A percentile compares a stretch with the other conserved stretches of the same genome.
phyloP scores from a whole-genome alignment of 345 rosid species.

The Pugionium dolabratum region DNA sequence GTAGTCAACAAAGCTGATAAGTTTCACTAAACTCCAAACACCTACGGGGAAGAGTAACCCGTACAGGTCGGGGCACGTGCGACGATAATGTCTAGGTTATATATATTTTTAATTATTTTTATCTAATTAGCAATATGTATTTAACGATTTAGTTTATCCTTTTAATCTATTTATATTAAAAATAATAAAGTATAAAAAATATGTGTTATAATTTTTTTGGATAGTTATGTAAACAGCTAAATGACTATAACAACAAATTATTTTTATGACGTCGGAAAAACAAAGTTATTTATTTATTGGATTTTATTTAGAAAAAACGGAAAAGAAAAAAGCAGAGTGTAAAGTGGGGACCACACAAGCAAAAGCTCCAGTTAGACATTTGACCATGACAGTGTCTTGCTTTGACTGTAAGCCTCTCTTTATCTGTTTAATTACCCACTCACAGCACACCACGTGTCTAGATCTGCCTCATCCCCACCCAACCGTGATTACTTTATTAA shows the following conservation, averaged over 20 bases:
- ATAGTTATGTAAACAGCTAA: too few relatives aligned
- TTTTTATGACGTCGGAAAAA: too few relatives aligned
- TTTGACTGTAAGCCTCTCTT: constrained; percentile 40
- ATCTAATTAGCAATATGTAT: too few relatives aligned
- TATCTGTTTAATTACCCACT: constrained; percentile 34
- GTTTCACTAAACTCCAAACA: constrained; percentile 32
- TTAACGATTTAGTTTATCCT: too few relatives aligned
- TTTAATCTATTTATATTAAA: too few relatives aligned
- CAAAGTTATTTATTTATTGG: too few relatives aligned
- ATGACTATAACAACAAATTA: too few relatives aligned
- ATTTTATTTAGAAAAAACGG: background rate
- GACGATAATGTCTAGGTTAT: constrained; percentile 37
- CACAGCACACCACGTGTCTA: constrained; percentile 23
- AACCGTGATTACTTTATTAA: constrained; percentile 22
- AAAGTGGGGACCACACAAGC: constrained; percentile 30
- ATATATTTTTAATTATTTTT: constrained; percentile 16
- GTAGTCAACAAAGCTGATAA: constrained; percentile 29
- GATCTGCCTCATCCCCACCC: background rate
- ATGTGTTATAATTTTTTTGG: too few relatives aligned
- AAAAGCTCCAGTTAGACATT: constrained; percentile 41
- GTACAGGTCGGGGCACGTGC: constrained; percentile 41
- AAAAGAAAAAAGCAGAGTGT: background rate
- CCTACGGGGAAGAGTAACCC: constrained; percentile 25
- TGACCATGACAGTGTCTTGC: constrained; percentile 45
- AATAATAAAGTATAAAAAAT: too few relatives aligned